Percentiles rank a stretch among this genome's conserved stretches.
Evolutionary conservation across 2,329 filamentous ascomycete genomes (phyloP).

Genomic region (Cryphonectria nitschkei): DNA sequence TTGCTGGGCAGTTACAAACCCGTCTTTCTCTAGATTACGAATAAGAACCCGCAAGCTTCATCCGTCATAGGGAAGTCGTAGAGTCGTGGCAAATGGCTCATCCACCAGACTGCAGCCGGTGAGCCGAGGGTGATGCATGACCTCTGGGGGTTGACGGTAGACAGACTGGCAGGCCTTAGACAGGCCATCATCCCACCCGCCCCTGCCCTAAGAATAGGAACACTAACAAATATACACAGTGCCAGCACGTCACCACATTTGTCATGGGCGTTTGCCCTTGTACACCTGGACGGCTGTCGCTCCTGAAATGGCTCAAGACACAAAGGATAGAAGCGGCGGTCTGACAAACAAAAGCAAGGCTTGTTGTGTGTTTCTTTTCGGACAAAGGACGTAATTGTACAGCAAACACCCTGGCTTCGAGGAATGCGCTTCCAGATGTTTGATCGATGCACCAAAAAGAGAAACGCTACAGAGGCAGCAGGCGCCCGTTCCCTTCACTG

Average conservation of each 20-base stretch:
- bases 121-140: background rate
- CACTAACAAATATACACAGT: background rate
- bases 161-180: background rate
- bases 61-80: background rate
- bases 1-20: background rate
- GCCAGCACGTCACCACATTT: conserved; percentile 1
- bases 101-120: background rate
- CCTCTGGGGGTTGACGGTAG: background rate
- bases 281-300: background rate
- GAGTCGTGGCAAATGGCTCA: background rate
- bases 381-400: background rate
- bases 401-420: background rate
- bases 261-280: background rate
- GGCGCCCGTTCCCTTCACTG: background rate
- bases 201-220: background rate
- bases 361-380: no score
- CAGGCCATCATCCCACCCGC: background rate
- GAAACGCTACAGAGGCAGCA: background rate
- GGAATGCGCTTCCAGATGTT: background rate
- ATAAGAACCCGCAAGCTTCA: background rate
- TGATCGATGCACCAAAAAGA: background rate
- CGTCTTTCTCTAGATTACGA: background rate
- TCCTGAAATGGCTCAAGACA: background rate
- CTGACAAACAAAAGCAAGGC: background rate
- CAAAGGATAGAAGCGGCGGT: background rate